Evolutionary conservation across 805 yeast genomes (phyloP).

Genomic region (Saccharomycopsis fermentans): DNA sequence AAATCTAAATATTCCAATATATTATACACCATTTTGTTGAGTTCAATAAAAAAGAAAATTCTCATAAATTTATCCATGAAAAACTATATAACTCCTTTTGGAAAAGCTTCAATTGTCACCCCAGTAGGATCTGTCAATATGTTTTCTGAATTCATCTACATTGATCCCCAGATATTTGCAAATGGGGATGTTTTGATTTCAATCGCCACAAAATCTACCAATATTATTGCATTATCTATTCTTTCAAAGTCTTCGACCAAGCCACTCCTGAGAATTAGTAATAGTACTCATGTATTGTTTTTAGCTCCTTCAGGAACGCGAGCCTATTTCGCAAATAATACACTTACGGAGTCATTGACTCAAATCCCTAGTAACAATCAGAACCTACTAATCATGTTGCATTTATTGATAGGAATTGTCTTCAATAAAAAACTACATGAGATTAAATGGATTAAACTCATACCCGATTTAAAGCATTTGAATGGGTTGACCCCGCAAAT

Average conservation of each 20-base stretch:
- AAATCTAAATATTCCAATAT: slow-evolving; percentile 5
- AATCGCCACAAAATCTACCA: slow-evolving; percentile 25
- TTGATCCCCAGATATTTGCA: slow-evolving; percentile 39
- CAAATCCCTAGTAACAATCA: slow-evolving; percentile 16
- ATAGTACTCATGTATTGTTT: slow-evolving; percentile 33
- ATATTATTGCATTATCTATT: slow-evolving; percentile 27
- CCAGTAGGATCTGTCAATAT: background rate
- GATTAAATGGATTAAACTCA: slow-evolving; percentile 51
- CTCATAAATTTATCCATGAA: slow-evolving; percentile 26
- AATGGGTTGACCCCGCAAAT: slow-evolving; percentile 59
- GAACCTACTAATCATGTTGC: slow-evolving; percentile 17
- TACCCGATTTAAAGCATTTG: slow-evolving; percentile 59
- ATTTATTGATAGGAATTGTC: slow-evolving; percentile 15
- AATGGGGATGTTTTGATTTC: slow-evolving; percentile 35
- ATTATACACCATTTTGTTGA: slow-evolving; percentile 13
- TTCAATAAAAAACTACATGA: slow-evolving; percentile 21
- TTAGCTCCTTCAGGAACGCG: slow-evolving; percentile 49
- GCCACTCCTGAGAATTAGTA: slow-evolving; percentile 15
- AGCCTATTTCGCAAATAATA: slow-evolving; percentile 31
- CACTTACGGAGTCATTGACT: slow-evolving; percentile 28
- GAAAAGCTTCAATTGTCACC: slow-evolving; percentile 28
- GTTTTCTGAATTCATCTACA: slow-evolving; percentile 26
- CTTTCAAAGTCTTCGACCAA: background rate
- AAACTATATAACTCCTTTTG: slow-evolving; percentile 38
- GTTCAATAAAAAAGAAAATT: slow-evolving; percentile 31